These are phyloP conservation scores for Pleurozium schreberi DNA, from an alignment of 225 moss, liverwort and hornwort genomes.

Conservation along the genomic window DNA sequence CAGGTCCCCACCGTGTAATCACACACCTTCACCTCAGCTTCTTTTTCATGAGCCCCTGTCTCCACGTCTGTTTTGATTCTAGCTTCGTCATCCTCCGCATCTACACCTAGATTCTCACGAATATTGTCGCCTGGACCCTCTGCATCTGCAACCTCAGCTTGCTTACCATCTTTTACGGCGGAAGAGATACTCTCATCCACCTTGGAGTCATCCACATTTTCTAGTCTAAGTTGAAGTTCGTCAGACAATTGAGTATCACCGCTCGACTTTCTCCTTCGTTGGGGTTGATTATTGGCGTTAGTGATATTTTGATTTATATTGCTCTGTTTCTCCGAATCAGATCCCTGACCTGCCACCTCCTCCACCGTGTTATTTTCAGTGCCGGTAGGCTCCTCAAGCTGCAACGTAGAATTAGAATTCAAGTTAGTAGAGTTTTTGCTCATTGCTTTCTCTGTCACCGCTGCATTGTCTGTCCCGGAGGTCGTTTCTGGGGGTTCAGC, in stretches of 20 bases:
- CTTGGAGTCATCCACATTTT: neutral
- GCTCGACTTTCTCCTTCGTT: neutral
- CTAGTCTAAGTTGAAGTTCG: neutral
- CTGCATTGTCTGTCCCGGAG: neutral
- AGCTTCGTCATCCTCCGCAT: neutral
- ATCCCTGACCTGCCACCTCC: neutral
- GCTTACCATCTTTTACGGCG: neutral
- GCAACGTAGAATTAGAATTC: neutral
- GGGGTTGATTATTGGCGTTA: neutral
- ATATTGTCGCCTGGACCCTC: neutral
- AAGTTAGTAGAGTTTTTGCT: neutral
- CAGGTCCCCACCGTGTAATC: constrained; percentile 52
- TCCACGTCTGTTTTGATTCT: neutral
- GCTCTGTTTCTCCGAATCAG: neutral
- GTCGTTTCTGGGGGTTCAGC: neutral
- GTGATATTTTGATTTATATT: neutral
- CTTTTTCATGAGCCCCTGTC: neutral
- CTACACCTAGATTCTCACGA: neutral
- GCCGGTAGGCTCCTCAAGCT: neutral
- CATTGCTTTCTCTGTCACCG: neutral
- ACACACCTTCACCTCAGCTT: neutral
- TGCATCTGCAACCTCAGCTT: neutral
- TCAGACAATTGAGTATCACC: neutral
- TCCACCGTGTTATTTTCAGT: neutral
- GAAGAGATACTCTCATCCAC: neutral